Percentiles rank a stretch among this genome's conserved stretches.
Conservation (phyloP, 2,329 filamentous ascomycete species). For the Colletotrichum sp. region DNA sequence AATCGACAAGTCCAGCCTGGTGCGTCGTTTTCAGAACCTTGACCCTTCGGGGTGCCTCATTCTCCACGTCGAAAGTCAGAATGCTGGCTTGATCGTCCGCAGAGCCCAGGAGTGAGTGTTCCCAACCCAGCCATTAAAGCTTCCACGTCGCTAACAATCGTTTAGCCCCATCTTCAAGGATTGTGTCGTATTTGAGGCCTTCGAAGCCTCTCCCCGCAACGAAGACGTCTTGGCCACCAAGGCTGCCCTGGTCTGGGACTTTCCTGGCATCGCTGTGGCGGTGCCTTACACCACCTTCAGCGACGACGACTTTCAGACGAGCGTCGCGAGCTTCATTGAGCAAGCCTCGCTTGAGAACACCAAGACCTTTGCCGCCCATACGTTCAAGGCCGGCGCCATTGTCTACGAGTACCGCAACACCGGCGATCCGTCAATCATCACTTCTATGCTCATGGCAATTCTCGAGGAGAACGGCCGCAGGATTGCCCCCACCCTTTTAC, state of each 20-base stretch:
- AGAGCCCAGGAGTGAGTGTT: constrained; percentile 29
- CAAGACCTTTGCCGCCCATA: constrained; percentile 55
- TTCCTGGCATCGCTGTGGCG: constrained; percentile 59
- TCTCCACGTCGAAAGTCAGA: constrained; percentile 27
- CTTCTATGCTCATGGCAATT: constrained; percentile 63
- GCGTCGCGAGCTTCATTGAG: constrained; percentile 57
- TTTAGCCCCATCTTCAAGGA: constrained; percentile 26
- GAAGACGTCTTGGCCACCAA: constrained; percentile 56
- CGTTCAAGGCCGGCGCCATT: constrained; percentile 53
- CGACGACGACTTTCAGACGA: constrained; percentile 24
- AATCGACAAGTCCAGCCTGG: not conserved
- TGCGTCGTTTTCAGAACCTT: not conserved
- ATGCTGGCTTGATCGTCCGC: constrained; percentile 34
- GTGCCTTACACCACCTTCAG: constrained; percentile 40
- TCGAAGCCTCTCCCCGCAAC: constrained; percentile 62
- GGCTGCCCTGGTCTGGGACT: constrained; percentile 61
- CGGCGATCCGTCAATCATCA: constrained; percentile 60
- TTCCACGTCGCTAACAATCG: not conserved
- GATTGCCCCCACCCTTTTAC: constrained; percentile 39
- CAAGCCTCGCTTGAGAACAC: constrained; percentile 59
- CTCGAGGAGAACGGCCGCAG: constrained; percentile 57
- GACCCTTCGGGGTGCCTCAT: not conserved
- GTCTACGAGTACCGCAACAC: constrained; percentile 64
- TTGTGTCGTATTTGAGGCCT: constrained; percentile 54
- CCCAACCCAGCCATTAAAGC: not conserved